Conservation (phyloP, 2,329 filamentous ascomycete species). For the Coniochaeta ligniaria region DNA sequence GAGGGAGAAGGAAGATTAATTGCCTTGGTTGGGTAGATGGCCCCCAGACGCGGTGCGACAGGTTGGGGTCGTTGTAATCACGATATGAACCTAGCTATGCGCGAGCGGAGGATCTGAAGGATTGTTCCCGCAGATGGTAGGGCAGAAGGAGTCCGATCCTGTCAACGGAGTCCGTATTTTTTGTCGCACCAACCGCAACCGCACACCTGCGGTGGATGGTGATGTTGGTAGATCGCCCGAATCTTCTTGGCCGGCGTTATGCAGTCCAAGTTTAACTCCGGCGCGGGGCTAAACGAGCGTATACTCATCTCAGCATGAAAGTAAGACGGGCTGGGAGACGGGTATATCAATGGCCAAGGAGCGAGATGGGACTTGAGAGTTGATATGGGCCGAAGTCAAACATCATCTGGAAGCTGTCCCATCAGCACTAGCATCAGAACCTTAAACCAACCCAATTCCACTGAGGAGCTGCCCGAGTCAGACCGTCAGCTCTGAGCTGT, state of each 20-base stretch:
- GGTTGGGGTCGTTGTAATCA: background rate
- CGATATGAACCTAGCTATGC: background rate
- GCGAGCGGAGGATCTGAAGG: background rate
- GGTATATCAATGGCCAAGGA: background rate
- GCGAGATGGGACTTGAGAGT: background rate
- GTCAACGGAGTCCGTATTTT: background rate
- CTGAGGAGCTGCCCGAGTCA: background rate
- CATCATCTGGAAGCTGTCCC: background rate
- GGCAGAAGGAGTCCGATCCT: background rate
- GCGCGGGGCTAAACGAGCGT: too few species aligned
- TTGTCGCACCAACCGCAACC: background rate
- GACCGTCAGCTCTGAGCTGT: background rate
- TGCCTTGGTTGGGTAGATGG: background rate
- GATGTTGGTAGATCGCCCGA: too few species aligned
- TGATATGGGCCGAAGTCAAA: background rate
- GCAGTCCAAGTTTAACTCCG: too few species aligned
- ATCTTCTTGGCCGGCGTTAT: too few species aligned
- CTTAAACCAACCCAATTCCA: background rate
- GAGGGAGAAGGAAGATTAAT: background rate
- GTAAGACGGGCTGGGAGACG: too few species aligned
- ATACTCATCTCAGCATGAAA: too few species aligned
- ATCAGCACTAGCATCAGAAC: conserved; percentile 1
- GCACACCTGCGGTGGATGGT: too few species aligned
- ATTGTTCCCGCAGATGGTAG: background rate
- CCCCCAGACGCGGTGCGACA: too few species aligned